Base-by-base conservation (phyloP, 2,329 filamentous ascomycete genomes). In the Trichoderma simmonsii region DNA sequence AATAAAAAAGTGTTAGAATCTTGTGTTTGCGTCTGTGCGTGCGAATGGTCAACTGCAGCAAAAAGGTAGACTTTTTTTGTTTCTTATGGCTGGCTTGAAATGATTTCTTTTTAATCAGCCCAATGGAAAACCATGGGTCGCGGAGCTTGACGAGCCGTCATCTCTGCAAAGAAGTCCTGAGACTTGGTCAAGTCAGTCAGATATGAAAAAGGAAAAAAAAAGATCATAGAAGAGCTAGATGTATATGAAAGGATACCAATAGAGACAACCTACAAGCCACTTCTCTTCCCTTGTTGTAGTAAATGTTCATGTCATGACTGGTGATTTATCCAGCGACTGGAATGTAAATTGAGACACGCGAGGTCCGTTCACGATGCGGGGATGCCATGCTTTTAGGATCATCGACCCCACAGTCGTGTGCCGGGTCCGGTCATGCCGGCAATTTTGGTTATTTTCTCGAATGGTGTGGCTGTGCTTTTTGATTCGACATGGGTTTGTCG, bases 181-280 rank as follows among this genome's bases (percentile, higher is more conserved):
- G 56, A 61, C 30, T 34, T 60, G 56, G 66, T 54, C 21, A 14
- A 69, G 30, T n/a, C 18, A 54, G 48, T 51, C 43, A 51, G 43
- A 51, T 14, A 51, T 24, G 9, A 51, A 51, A 51, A 30, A 14
- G 48, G 15, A 24, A 36, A 24, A 51, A 18, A 43, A 62, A 24
- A 21, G 39, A 61, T 59, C 32, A 59, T 51, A 51, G 39, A 69
- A 69, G 57, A 61, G 66, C 56, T 69, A 62, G 66, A 69, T 51
- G 66, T 61, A 69, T 54, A 67, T 67, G 64, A 36, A 57, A 30
- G 11, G 28, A 69, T 69, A 69, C 66, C 39, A 69, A 69, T 69
- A 69, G 66, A 69, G 36, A 66, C n/a, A 30, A 57, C 21, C 48
- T 39, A 61, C 28, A 51, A 21, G 30, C 54, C 54, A 51, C 43